phyloP scores from a whole-genome alignment of 805 yeast genomes.

The Candida maesae region DNA sequence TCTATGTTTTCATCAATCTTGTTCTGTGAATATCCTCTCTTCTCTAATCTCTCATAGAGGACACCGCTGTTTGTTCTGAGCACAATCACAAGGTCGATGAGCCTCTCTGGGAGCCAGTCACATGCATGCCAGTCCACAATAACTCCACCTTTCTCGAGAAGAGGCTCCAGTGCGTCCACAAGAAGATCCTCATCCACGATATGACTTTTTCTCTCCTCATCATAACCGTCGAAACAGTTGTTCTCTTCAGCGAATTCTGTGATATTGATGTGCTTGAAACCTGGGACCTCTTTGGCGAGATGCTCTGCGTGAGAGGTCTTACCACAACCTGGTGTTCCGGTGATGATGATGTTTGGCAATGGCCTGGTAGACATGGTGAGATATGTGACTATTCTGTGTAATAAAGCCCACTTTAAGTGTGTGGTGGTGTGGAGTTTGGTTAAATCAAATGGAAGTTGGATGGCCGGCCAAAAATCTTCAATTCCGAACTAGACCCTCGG shows the following conservation, averaged over 20 bases:
- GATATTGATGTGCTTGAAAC: conserved; percentile 51
- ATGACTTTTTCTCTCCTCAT: conserved; percentile 76
- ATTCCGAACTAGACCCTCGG: no score
- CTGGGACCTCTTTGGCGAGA: conserved; percentile 48
- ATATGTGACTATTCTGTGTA: neutral
- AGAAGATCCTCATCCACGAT: conserved; percentile 92
- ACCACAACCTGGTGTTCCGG: conserved; percentile 96
- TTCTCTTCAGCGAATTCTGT: conserved; percentile 80
- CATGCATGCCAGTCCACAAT: conserved; percentile 97
- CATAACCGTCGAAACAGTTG: conserved; percentile 77
- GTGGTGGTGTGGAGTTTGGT: no score
- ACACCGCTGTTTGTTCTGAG: conserved; percentile 70
- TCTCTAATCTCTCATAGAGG: conserved; percentile 69
- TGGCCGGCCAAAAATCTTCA: no score
- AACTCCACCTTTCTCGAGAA: conserved; percentile 80
- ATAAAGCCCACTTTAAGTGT: no score
- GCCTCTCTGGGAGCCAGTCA: conserved; percentile 89
- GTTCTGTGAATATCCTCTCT: conserved; percentile 72
- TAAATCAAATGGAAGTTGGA: no score
- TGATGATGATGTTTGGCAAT: conserved; percentile 73
- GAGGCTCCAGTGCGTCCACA: conserved; percentile 74
- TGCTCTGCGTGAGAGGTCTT: conserved; percentile 72
- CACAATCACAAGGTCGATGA: conserved; percentile 90
- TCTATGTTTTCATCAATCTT: conserved; percentile 91
- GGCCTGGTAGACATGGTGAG: conserved; percentile 22